Evolutionary conservation across 2,329 filamentous ascomycete species (phyloP).

Genomic region (Neonectria sp.): DNA sequence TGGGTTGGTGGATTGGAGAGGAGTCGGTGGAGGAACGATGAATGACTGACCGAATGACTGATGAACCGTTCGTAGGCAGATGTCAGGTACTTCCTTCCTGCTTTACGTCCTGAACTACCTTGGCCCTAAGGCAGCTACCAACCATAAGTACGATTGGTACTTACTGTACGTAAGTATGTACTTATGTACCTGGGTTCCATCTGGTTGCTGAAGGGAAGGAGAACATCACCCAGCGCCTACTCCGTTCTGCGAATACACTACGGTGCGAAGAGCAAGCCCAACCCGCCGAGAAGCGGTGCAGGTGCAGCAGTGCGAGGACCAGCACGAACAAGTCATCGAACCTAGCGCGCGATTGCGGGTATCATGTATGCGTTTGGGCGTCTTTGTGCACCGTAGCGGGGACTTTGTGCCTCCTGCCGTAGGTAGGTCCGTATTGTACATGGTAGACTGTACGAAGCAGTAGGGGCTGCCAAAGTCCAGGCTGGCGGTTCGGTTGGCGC

Average conservation of each 20-base stretch:
- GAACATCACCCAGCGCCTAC: background rate
- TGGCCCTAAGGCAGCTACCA: background rate
- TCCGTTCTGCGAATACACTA: background rate
- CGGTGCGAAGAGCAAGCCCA: background rate
- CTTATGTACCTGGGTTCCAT: background rate
- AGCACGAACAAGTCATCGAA: constrained; percentile 21
- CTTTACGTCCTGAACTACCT: background rate
- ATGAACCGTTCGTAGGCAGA: constrained; percentile 5
- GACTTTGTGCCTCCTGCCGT: background rate
- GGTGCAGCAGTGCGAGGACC: background rate
- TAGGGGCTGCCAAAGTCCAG: constrained; percentile 12
- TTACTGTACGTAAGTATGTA: no score
- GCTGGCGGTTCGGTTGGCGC: constrained; percentile 19
- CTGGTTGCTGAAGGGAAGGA: background rate
- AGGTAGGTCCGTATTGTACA: no score
- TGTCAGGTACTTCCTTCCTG: background rate
- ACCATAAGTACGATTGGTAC: background rate
- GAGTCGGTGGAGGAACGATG: constrained; percentile 9
- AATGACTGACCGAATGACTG: constrained; percentile 7
- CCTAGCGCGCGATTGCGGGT: constrained; percentile 14
- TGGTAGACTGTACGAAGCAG: no score
- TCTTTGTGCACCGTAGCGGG: background rate
- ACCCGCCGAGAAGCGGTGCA: constrained; percentile 1
- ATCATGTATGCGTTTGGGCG: background rate
- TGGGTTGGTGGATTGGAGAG: constrained; percentile 3